Evolutionary conservation across 2,329 filamentous ascomycete species (phyloP), one percentile per base, ranked within the genome.

Genomic region (Claviceps spartinae): DNA sequence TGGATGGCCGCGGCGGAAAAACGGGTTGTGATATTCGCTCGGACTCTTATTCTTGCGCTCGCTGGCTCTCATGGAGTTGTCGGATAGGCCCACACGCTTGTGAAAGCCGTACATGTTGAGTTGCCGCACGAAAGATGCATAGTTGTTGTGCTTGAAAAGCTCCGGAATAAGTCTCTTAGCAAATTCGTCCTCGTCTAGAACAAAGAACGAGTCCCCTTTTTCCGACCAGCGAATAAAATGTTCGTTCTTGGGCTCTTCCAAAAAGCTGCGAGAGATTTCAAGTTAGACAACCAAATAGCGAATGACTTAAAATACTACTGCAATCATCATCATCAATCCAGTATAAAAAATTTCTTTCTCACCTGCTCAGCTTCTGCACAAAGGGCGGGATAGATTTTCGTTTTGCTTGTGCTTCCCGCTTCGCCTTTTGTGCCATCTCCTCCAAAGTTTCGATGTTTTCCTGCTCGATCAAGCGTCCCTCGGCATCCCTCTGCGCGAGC

Each of bases 91-190:
- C 4, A 93, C 87, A 43, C 87, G 85, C 73, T 98, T 98, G 75
- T 98, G 93, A 62, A 98, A 98, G 56, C 95, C 90, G 67, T 95
- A 96, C 75, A 96, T 96, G 69, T 96, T 95, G 56, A 96, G 76
- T 65, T 96, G 90, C 38, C 90, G 84, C 52, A 96, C 90, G 65
- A 96, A 96, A 58, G 90, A 95, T 47, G 90, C 90, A 68, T 96
- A 96, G 67, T 96, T 96, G 76, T 91, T 95, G 72, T 98, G 93
- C 69, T 98, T 98, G 77, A 98, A 98, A 56, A 97, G 83, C 67
- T 97, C 95, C 1, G 93, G 93, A 24, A 98, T 86, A 60, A 98
- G 85, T 40, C 87, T 88, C 70, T 96, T 97, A 20, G 93, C 96
- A 64, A 98, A 98, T 69, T 95, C 91, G 63, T 98, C 93, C 69